Percentiles rank a stretch among this genome's conserved stretches.
Conservation (phyloP, 2,329 filamentous ascomycete genomes). For the Penicillium sp. region DNA sequence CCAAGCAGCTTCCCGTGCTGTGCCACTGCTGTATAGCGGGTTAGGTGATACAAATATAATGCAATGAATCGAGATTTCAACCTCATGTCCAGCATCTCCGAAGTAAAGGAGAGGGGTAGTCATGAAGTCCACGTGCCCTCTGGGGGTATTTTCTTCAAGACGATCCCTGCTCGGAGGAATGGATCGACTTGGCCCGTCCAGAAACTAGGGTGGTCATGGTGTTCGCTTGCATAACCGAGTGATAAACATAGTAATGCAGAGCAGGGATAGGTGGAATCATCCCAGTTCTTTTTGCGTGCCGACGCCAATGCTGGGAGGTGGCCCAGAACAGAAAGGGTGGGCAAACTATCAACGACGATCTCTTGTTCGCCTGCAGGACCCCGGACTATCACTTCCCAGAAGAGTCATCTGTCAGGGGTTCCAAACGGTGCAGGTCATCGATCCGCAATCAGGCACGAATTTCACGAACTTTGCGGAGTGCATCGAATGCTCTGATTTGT, state of each 20-base stretch:
- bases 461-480: neutral
- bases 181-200: conserved; percentile 11
- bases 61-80: neutral
- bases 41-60: neutral
- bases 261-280: conserved; percentile 1
- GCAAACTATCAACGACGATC: conserved; percentile 9
- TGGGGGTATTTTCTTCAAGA: conserved; percentile 2
- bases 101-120: conserved; percentile 7
- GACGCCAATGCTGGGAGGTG: conserved; percentile 1
- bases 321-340: neutral
- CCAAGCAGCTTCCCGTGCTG: conserved; percentile 1
- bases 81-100: neutral
- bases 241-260: neutral
- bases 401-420: conserved; percentile 17
- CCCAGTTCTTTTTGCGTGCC: neutral
- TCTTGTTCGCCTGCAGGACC: neutral
- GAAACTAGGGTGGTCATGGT: neutral
- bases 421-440: neutral
- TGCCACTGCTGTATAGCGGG: neutral
- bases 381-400: conserved; percentile 22
- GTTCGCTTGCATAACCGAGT: conserved; percentile 22
- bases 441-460: neutral
- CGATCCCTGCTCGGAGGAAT: conserved; percentile 12
- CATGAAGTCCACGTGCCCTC: conserved; percentile 13
- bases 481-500: neutral